Evolutionary conservation across 2,329 filamentous ascomycete species (phyloP), one percentile per base, ranked within the genome.

Genomic region (Capronia americana): DNA sequence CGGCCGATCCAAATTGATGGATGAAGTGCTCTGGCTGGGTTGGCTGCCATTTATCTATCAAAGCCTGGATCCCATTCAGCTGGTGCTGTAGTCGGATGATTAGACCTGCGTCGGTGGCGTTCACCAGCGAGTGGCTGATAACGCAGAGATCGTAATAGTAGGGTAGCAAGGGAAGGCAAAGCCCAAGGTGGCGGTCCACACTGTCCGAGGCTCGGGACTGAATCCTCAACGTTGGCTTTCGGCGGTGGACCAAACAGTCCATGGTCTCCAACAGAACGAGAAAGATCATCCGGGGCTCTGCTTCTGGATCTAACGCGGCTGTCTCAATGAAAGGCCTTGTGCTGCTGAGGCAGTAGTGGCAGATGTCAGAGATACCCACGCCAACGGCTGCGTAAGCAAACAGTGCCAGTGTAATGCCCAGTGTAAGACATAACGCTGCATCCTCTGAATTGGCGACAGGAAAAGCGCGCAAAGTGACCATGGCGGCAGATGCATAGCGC

Each of bases 81-180:
- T 67, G 64, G 28, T 44, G 44, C 3, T 63, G 23, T 10, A 67
- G 12, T 11, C 48, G 14, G 34, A 7, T 11, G 12, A 61, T 26
- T 38, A 48, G 32, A 30, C 38, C 46, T 5, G 26, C 55, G 30
- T 57, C 38, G 38, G 30, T 61, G 32, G 50, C 30, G n/a, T 38
- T 34, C 38, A 32, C 41, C 55, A 67, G 50, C 12, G 55, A 67
- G 56, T 67, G 56, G 55, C 61, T 67, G 38, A 63, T 48, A 11
- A 63, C 61, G 20, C 64, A 67, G 28, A 67, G 64, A 24, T 67
- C 64, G 50, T 67, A 54, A 55, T 51, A 67, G 61, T 60, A 67
- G 23, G 60, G 56, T 17, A 67, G 28, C 14, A 67, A 57, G 3
- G 64, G 61, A 11, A 63, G 38, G 51, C 64, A 66, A 8, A 66